phyloP scores from a whole-genome alignment of 768 basidiomycete species.

The Rhizopogon vinicolor region DNA sequence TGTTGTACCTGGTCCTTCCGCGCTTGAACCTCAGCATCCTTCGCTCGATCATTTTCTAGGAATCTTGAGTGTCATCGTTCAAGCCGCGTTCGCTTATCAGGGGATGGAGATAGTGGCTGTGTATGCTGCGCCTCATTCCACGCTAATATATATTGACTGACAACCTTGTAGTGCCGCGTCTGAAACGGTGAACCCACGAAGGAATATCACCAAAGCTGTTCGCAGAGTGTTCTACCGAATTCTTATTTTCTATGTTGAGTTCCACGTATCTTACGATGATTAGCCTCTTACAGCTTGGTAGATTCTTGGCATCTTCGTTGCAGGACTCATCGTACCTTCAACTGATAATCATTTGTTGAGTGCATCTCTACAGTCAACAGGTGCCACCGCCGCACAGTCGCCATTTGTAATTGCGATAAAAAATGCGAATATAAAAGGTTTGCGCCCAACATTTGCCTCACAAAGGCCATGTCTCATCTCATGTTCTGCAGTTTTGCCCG shows the following conservation, averaged over 20 bases:
- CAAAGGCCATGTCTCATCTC: background rate
- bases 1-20: background rate
- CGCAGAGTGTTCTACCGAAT: slow-evolving; percentile 78
- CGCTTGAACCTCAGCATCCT: slow-evolving; percentile 1
- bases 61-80: slow-evolving; percentile 45
- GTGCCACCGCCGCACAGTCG: slow-evolving; percentile 58
- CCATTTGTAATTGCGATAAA: slow-evolving; percentile 82
- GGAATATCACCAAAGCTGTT: slow-evolving; percentile 73
- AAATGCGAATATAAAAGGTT: slow-evolving; percentile 60
- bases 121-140: slow-evolving; percentile 7
- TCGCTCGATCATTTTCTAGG: slow-evolving; percentile 14
- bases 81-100: slow-evolving; percentile 53
- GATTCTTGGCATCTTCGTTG: slow-evolving; percentile 63
- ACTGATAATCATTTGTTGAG: slow-evolving; percentile 45
- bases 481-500: slow-evolving; percentile 38
- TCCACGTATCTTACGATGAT: background rate
- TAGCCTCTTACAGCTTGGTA: slow-evolving; percentile 15
- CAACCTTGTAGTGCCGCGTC: slow-evolving; percentile 54
- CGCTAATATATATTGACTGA: background rate
- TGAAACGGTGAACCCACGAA: slow-evolving; percentile 73
- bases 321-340: slow-evolving; percentile 74
- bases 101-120: slow-evolving; percentile 45
- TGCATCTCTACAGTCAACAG: slow-evolving; percentile 15
- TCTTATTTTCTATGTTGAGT: slow-evolving; percentile 63
- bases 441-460: slow-evolving; percentile 3